Conservation (phyloP, 495 filamentous ascomycete genomes). For the Podospora anserina region DNA sequence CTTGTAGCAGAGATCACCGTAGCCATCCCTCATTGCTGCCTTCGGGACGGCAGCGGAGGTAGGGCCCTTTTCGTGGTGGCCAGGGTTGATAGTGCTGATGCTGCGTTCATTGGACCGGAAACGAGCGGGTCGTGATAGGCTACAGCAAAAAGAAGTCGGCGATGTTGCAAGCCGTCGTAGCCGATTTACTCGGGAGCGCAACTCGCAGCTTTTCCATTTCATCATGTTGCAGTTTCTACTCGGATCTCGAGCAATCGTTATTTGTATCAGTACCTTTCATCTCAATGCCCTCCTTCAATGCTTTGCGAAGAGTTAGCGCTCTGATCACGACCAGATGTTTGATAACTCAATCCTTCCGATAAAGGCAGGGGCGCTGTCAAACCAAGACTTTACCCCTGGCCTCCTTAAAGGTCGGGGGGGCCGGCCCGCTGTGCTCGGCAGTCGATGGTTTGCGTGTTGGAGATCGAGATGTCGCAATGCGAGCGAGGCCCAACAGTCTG, state of each 20-base stretch:
- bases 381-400: not conserved
- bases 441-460: not conserved
- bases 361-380: not conserved
- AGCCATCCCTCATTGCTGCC: not conserved
- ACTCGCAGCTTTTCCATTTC: not conserved
- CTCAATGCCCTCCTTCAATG: not conserved
- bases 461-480: not conserved
- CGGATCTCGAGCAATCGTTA: not conserved
- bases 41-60: not conserved
- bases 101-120: not conserved
- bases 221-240: not conserved
- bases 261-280: not conserved
- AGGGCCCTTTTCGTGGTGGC: not conserved
- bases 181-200: not conserved
- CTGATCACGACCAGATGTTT: not conserved
- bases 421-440: not conserved
- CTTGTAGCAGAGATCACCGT: not conserved
- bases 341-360: not conserved
- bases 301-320: not conserved
- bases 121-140: constrained; percentile 7
- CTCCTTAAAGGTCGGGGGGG: not conserved
- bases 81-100: constrained; percentile 1
- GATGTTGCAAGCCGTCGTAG: not conserved
- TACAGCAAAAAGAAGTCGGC: not conserved
- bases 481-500: not conserved